phyloP scores from a whole-genome alignment of 2,329 filamentous ascomycete genomes.

The Sarocladium oryzae region DNA sequence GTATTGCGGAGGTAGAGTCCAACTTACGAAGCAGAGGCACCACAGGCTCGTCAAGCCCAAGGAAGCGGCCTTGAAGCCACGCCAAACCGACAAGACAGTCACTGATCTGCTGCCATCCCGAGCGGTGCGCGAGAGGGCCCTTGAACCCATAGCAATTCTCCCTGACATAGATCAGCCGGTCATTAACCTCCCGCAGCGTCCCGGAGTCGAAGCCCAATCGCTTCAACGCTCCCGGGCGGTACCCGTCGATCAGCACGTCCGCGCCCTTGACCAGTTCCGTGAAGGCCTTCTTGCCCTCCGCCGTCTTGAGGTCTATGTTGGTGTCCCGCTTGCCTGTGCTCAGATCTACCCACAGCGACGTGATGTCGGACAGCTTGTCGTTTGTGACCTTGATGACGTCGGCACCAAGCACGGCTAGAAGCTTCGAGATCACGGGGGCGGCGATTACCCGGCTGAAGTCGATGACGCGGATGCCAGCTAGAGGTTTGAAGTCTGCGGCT shows the following conservation, averaged over 20 bases:
- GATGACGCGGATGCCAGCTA: conserved; percentile 40
- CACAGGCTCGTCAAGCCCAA: too few species aligned
- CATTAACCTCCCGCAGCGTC: conserved; percentile 15
- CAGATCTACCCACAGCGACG: conserved; percentile 35
- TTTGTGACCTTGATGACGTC: conserved; percentile 38
- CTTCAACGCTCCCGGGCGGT: conserved; percentile 39
- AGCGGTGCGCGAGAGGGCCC: conserved; percentile 37
- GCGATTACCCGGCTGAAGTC: conserved; percentile 43
- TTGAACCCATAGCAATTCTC: conserved; percentile 50
- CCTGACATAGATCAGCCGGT: conserved; percentile 34
- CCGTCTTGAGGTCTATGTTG: conserved; percentile 33
- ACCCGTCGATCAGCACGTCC: conserved; percentile 44
- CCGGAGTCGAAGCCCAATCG: conserved; percentile 36
- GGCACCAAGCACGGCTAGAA: conserved; percentile 38
- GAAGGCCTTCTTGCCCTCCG: conserved; percentile 42
- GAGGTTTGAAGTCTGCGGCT: conserved; percentile 32
- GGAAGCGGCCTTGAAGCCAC: too few species aligned
- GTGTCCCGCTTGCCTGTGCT: conserved; percentile 44
- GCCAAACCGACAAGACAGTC: conserved; percentile 20
- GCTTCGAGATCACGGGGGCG: conserved; percentile 34
- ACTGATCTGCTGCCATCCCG: conserved; percentile 47
- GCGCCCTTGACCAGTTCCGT: conserved; percentile 41
- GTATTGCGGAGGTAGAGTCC: too few species aligned
- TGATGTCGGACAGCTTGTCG: conserved; percentile 32
- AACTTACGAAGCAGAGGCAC: neutral